A percentile compares a stretch with the other conserved stretches of the same genome.
Evolutionary conservation across 2,329 filamentous ascomycete genomes (phyloP).

Genomic region (Fusarium chaquense): DNA sequence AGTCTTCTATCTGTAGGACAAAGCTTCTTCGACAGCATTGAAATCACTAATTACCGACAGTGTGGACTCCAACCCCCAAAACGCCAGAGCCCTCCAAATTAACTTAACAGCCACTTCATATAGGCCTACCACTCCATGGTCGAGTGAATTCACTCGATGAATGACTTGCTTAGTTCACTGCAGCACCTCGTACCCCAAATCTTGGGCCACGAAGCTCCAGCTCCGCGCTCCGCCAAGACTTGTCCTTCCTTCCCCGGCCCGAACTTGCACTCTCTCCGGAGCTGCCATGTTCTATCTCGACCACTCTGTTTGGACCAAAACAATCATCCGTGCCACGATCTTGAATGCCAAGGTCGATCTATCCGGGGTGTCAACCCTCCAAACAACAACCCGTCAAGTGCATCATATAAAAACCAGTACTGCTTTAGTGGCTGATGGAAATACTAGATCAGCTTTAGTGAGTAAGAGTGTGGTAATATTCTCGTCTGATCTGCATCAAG

Average conservation of each 20-base stretch:
- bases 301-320: not conserved
- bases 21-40: not conserved
- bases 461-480: too few species aligned
- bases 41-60: not conserved
- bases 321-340: not conserved
- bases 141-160: not conserved
- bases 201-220: not conserved
- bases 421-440: too few species aligned
- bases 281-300: slow-evolving; percentile 2
- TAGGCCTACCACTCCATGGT: not conserved
- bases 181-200: slow-evolving; percentile 5
- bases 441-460: too few species aligned
- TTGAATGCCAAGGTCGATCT: slow-evolving; percentile 23
- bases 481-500: too few species aligned
- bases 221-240: slow-evolving; percentile 13
- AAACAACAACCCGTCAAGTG: not conserved
- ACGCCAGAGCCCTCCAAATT: slow-evolving; percentile 11
- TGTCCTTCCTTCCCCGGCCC: not conserved
- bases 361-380: not conserved
- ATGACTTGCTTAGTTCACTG: slow-evolving; percentile 2
- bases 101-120: not conserved
- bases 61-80: not conserved
- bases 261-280: slow-evolving; percentile 7
- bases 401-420: too few species aligned
- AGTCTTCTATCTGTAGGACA: not conserved